These are phyloP conservation scores for Epichloe amarillans DNA, from an alignment of 2,329 filamentous ascomycete species.

Conservation along the genomic window DNA sequence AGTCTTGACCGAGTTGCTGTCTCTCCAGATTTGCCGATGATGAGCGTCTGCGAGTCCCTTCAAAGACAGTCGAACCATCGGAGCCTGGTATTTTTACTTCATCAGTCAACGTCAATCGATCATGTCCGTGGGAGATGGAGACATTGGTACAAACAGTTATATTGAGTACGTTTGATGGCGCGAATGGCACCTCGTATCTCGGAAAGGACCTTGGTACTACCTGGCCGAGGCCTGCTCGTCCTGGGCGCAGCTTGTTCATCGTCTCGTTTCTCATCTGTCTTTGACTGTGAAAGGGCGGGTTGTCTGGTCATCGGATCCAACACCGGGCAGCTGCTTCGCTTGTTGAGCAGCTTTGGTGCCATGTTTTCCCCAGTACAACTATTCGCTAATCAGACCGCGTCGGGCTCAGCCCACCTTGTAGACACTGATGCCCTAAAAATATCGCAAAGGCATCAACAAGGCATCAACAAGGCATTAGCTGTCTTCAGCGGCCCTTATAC, in stretches of 20 bases:
- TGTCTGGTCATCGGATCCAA: constrained; percentile 8
- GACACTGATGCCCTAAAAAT: neutral
- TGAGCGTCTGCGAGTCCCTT: constrained; percentile 4
- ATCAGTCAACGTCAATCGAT: neutral
- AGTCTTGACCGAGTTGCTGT: neutral
- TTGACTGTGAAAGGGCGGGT: neutral
- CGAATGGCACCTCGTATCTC: constrained; percentile 22
- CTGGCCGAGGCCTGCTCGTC: constrained; percentile 13
- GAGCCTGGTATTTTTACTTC: constrained; percentile 10
- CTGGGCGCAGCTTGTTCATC: constrained; percentile 6
- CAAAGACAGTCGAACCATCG: constrained; percentile 9
- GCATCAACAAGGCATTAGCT: neutral
- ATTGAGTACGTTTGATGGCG: constrained; percentile 18
- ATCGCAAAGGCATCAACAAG: neutral
- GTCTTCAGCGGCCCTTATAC: neutral
- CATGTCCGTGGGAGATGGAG: neutral
- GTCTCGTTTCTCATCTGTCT: neutral
- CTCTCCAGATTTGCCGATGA: constrained; percentile 1
- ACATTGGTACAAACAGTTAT: constrained; percentile 10
- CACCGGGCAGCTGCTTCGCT: constrained; percentile 14
- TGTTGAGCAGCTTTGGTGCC: constrained; percentile 14
- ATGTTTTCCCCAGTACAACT: constrained; percentile 10
- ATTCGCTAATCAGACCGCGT: neutral
- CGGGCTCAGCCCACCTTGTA: neutral
- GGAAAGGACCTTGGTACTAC: constrained; percentile 20